A percentile compares a stretch with the other conserved stretches of the same genome.
Conservation (phyloP, 2,329 filamentous ascomycete species). For the Xylariaceae sp. region DNA sequence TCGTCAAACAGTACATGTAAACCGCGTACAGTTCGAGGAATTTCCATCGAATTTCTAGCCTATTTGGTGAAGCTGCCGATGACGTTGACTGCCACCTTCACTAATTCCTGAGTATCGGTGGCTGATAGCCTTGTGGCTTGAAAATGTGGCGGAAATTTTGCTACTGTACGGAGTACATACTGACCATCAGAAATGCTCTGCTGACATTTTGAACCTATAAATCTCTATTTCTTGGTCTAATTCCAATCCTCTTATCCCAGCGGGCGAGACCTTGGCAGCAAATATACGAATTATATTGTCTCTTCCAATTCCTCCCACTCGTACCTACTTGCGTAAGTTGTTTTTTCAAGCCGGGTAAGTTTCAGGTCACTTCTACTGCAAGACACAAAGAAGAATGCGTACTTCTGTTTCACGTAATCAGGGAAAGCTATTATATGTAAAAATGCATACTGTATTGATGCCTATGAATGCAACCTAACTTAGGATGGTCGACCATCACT, state of each 20-base stretch:
- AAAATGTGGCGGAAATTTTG: neutral
- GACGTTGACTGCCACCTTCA: constrained; percentile 11
- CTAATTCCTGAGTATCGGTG: neutral
- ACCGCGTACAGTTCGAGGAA: constrained; percentile 3
- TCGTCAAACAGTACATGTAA: neutral
- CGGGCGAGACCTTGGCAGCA: too few relatives aligned
- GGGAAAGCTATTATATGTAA: neutral
- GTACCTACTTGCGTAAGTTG: too few relatives aligned
- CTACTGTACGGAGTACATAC: too few relatives aligned
- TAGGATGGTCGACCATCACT: constrained; percentile 8
- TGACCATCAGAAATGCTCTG: too few relatives aligned
- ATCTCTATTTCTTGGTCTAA: too few relatives aligned
- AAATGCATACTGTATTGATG: constrained; percentile 19
- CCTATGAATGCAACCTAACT: constrained; percentile 3
- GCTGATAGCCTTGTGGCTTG: neutral
- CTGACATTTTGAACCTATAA: too few relatives aligned
- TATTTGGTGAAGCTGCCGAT: constrained; percentile 12
- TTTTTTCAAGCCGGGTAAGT: too few relatives aligned
- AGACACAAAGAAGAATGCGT: neutral
- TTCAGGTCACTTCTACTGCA: too few relatives aligned
- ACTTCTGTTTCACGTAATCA: neutral
- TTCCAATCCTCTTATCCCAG: too few relatives aligned
- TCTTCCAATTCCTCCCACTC: too few relatives aligned
- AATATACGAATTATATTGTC: too few relatives aligned
- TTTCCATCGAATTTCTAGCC: constrained; percentile 8